Evolutionary conservation across 345 rosid species (phyloP).

Genomic region (Geranium brycei): DNA sequence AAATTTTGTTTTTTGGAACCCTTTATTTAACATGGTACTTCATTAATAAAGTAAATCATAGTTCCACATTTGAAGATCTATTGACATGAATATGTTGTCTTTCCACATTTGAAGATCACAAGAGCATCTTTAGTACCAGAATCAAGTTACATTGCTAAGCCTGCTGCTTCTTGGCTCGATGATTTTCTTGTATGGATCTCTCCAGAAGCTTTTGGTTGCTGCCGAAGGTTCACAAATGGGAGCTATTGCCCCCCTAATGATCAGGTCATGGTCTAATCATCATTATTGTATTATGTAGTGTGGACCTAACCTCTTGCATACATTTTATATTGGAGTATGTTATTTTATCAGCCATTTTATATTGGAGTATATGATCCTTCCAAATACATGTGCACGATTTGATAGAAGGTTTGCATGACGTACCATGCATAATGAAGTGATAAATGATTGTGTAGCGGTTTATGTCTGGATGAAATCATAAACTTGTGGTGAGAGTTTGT

Average conservation of each 20-base stretch:
- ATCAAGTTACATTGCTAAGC: slow-evolving; percentile 89
- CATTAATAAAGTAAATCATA: too few species aligned
- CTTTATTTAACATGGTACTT: neutral
- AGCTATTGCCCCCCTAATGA: slow-evolving; percentile 92
- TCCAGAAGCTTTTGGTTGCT: slow-evolving; percentile 98
- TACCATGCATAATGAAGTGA: neutral
- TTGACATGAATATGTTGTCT: slow-evolving; percentile 8
- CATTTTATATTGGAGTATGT: neutral
- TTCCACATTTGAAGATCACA: slow-evolving; percentile 42
- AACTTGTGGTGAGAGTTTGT: neutral
- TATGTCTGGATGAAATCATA: neutral
- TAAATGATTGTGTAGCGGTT: too few species aligned
- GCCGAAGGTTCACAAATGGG: slow-evolving; percentile 83
- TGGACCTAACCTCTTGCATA: neutral
- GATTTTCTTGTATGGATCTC: slow-evolving; percentile 97
- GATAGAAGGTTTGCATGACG: neutral
- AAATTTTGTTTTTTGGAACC: slow-evolving; percentile 1
- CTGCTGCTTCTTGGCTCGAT: slow-evolving; percentile 99
- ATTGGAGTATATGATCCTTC: neutral
- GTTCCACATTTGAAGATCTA: neutral
- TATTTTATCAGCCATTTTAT: neutral
- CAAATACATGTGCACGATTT: too few species aligned
- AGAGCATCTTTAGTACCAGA: slow-evolving; percentile 71
- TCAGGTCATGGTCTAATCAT: slow-evolving; percentile 40
- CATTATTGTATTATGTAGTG: neutral